Evolutionary conservation across 805 yeast species (phyloP).

Genomic region (Metschnikowia sp.): DNA sequence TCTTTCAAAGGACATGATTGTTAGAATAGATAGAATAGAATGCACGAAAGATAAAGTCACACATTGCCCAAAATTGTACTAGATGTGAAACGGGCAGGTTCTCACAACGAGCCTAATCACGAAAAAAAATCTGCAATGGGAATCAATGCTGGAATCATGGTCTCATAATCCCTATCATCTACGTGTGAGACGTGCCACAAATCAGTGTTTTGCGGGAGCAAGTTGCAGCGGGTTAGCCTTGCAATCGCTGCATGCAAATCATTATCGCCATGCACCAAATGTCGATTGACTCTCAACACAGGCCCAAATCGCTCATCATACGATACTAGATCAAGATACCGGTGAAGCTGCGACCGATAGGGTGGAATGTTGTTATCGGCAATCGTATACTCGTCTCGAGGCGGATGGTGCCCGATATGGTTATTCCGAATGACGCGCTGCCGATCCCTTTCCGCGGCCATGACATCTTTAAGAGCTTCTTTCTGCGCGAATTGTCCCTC

Average conservation of each 20-base stretch:
- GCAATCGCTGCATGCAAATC: constrained; percentile 19
- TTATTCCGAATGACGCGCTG: constrained; percentile 8
- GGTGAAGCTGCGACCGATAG: constrained; percentile 14
- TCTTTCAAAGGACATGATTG: no score
- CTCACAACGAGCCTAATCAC: neutral
- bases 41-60: neutral
- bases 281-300: constrained; percentile 22
- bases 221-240: constrained; percentile 19
- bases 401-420: constrained; percentile 3
- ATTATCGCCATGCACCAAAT: constrained; percentile 17
- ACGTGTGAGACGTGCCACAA: constrained; percentile 23
- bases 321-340: constrained; percentile 20
- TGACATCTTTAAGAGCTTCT: constrained; percentile 11
- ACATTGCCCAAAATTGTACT: neutral
- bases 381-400: constrained; percentile 12
- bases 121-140: constrained; percentile 7
- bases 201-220: constrained; percentile 21
- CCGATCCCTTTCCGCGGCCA: constrained; percentile 17
- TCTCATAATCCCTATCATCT: constrained; percentile 25
- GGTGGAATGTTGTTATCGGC: neutral
- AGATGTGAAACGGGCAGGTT: no score
- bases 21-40: no score
- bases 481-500: neutral
- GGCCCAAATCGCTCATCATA: constrained; percentile 26
- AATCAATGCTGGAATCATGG: constrained; percentile 22